Evolutionary conservation across 2,329 filamentous ascomycete genomes (phyloP).

Genomic region (Paraphaeosphaeria minitans): DNA sequence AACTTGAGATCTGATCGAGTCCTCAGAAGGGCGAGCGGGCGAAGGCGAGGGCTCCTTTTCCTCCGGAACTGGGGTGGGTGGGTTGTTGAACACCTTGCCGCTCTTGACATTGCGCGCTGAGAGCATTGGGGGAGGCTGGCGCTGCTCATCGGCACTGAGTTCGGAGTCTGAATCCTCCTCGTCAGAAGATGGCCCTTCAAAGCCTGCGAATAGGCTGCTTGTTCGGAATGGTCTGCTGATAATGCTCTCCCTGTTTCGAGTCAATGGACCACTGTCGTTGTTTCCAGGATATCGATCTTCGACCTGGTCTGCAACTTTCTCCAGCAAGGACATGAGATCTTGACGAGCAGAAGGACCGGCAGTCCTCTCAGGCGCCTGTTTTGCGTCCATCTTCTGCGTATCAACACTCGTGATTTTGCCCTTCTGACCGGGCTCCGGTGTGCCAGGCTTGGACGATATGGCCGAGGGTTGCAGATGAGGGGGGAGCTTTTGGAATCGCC

Average conservation of each 20-base stretch:
- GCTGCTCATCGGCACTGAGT: constrained; percentile 66
- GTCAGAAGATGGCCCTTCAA: constrained; percentile 68
- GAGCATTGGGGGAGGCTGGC: constrained; percentile 53
- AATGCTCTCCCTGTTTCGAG: constrained; percentile 61
- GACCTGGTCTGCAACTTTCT: constrained; percentile 43
- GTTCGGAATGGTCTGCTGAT: constrained; percentile 74
- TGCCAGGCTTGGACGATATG: constrained; percentile 62
- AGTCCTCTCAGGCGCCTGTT: constrained; percentile 22
- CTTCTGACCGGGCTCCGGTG: constrained; percentile 37
- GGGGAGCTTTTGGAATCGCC: constrained; percentile 74
- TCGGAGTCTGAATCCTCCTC: constrained; percentile 65
- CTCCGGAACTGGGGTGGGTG: constrained; percentile 50
- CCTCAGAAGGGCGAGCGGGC: constrained; percentile 36
- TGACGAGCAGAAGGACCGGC: constrained; percentile 31
- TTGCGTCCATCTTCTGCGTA: constrained; percentile 23
- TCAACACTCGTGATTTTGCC: constrained; percentile 7
- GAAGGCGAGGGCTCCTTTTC: constrained; percentile 46
- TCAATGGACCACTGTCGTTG: constrained; percentile 78
- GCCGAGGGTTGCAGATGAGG: constrained; percentile 78
- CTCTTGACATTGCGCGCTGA: constrained; percentile 55
- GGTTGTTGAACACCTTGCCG: constrained; percentile 49
- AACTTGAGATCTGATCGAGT: constrained; percentile 29
- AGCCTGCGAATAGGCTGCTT: constrained; percentile 86
- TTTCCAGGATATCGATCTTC: constrained; percentile 76
- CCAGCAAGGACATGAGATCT: constrained; percentile 36